These are phyloP conservation scores for Geotrichum candidum DNA, from an alignment of 1,139 yeast genomes.

Conservation along the genomic window DNA sequence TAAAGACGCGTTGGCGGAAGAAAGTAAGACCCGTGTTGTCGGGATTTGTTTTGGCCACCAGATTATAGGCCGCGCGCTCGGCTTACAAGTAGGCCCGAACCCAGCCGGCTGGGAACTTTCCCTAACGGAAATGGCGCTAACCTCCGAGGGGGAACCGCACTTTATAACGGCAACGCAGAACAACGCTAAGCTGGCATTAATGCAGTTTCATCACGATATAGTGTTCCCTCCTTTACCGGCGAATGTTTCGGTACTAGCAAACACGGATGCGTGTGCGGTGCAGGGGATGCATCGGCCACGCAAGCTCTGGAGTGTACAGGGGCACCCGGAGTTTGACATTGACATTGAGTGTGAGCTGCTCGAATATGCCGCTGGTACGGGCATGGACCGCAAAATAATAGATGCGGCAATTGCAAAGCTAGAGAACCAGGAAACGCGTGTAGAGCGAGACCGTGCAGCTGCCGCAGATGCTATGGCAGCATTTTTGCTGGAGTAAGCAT, in stretches of 20 bases:
- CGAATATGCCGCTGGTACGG: conserved; percentile 22
- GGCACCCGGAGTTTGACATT: conserved; percentile 76
- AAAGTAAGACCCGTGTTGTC: conserved; percentile 28
- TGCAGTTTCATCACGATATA: conserved; percentile 68
- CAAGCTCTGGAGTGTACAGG: conserved; percentile 65
- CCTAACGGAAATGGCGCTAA: conserved; percentile 46
- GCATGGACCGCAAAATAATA: conserved; percentile 18
- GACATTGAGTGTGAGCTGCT: conserved; percentile 34
- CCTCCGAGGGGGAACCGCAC: conserved; percentile 34
- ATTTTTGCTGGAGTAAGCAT: conserved; percentile 25
- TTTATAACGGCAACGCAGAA: conserved; percentile 29
- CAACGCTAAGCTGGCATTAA: conserved; percentile 30
- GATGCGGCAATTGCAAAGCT: conserved; percentile 24
- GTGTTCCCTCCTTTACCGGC: conserved; percentile 46
- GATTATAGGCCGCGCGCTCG: conserved; percentile 59
- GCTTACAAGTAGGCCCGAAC: conserved; percentile 54
- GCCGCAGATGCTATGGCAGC: conserved; percentile 31
- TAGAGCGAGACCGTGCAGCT: conserved; percentile 27
- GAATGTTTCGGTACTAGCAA: conserved; percentile 38
- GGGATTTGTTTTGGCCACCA: conserved; percentile 88
- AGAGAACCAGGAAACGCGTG: conserved; percentile 18
- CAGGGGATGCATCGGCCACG: conserved; percentile 57
- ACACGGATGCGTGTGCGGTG: conserved; percentile 47
- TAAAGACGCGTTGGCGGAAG: conserved; percentile 21
- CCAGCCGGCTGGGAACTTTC: conserved; percentile 72